Evolutionary conservation across 768 basidiomycete genomes (phyloP), one percentile per base, ranked within the genome.

Genomic region (Neoboletus magnificus): DNA sequence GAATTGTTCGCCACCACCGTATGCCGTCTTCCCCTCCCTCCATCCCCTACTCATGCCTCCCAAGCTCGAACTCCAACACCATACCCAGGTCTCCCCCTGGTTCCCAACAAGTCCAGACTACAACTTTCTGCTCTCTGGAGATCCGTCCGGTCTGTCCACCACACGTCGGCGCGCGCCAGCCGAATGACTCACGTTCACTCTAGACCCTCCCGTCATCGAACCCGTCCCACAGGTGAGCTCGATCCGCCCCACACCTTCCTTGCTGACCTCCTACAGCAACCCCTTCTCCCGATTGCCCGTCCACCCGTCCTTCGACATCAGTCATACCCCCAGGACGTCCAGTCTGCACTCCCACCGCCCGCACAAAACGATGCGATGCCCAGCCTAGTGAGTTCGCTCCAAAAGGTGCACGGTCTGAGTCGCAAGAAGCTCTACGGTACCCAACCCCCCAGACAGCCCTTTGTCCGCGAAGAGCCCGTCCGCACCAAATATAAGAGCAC

Each of bases 361-460:
- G 16, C 56, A 11, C 68, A 66, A 60, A 65, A 57, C 25, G 64
- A 63, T 36, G 63, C 66, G 8, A 69, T 71, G 22, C 81, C 79
- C 5, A 84, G 77, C 54, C 73, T 89, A 1, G 87, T 89, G 46
- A 75, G 72, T 23, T 83, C 82, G 23, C 74, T 87, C 16, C 83
- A 87, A 67, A 82, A 84, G 62, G 77, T 82, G 35, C 86, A 88
- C 54, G 86, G 86, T 3, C 63, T 89, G 45, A 85, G 83, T 9
- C 86, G 86, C 72, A 87, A 87, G 71, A 85, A 85, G 60, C 75
- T 83, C 9, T 84, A 86, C 54, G 79, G 81, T 12, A 52, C 77
- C 11, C 82, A 82, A 61, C 77, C 81, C 18, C 58, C 71, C 18
- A 74, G 79, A 27, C 66, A 73, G 37, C 82, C 84, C 0, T 85